Evolutionary conservation across 257 asterid genomes (phyloP).

Genomic region (Avicennia marina): DNA sequence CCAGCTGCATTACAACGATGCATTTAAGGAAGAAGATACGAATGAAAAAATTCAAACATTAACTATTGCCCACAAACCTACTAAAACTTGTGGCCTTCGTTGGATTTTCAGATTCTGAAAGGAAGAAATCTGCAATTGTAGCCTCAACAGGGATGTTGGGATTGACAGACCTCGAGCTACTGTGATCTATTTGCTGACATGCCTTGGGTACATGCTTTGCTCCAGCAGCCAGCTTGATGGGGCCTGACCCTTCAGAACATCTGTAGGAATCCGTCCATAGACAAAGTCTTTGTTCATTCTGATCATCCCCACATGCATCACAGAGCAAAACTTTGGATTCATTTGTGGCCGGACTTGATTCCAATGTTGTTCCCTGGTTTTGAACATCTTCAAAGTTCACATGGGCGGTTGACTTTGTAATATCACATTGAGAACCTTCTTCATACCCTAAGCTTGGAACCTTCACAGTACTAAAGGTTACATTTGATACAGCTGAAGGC

Average conservation of each 20-base stretch:
- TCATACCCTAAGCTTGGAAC: constrained; percentile 24
- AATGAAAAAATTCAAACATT: background rate
- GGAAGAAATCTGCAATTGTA: constrained; percentile 11
- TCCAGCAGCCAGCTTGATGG: constrained; percentile 33
- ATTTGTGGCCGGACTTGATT: constrained; percentile 15
- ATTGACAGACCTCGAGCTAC: constrained; percentile 15
- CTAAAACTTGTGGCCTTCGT: constrained; percentile 29
- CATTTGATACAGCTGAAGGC: constrained; percentile 23
- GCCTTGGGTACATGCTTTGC: constrained; percentile 34
- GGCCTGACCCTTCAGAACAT: constrained; percentile 22
- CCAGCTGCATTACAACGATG: background rate
- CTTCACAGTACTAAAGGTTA: constrained; percentile 19
- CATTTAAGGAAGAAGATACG: background rate
- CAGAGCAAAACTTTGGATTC: constrained; percentile 2
- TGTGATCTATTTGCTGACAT: constrained; percentile 23
- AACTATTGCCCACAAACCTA: constrained; percentile 10
- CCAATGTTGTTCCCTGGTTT: constrained; percentile 10
- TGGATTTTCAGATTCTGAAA: constrained; percentile 24
- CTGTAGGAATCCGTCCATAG: constrained; percentile 2
- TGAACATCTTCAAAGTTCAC: constrained; percentile 20
- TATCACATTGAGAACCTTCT: constrained; percentile 19
- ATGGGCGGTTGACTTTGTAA: constrained; percentile 8
- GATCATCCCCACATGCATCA: constrained; percentile 14
- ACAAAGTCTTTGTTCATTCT: constrained; percentile 4
- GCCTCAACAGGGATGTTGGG: constrained; percentile 20